A percentile compares a stretch with the other conserved stretches of the same genome.
Evolutionary conservation across 2,329 filamentous ascomycete species (phyloP).

Genomic region (Diaporthe vaccinii): DNA sequence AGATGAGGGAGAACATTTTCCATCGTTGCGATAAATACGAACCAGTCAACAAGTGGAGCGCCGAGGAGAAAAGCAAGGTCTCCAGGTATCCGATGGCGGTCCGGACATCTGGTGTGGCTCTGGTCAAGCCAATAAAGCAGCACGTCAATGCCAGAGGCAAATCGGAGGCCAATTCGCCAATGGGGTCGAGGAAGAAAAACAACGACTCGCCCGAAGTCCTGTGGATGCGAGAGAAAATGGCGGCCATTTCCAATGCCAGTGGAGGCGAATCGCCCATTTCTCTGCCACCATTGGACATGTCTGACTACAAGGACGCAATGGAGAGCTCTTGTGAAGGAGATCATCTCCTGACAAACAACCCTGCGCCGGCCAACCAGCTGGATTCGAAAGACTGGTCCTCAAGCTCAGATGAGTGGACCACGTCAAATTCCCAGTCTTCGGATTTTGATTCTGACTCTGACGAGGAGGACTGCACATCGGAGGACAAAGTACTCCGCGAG

Average conservation of each 20-base stretch:
- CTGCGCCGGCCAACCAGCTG: background rate
- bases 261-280: background rate
- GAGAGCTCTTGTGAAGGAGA: background rate
- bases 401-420: background rate
- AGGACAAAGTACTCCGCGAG: background rate
- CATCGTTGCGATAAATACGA: background rate
- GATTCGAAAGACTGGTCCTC: background rate
- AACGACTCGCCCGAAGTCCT: too few relatives aligned
- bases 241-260: too few relatives aligned
- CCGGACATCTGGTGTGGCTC: background rate
- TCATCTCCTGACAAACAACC: background rate
- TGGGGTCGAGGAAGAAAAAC: background rate
- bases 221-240: background rate
- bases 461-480: background rate
- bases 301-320: background rate
- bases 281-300: background rate
- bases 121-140: too few relatives aligned
- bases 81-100: background rate
- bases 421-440: background rate
- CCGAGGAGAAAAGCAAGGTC: background rate
- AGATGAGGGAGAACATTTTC: background rate
- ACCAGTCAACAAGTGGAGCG: background rate
- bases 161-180: background rate
- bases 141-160: rapidly evolving
- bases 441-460: background rate